Evolutionary conservation across 2,329 filamentous ascomycete species (phyloP).

Genomic region (Alternaria infectoria): DNA sequence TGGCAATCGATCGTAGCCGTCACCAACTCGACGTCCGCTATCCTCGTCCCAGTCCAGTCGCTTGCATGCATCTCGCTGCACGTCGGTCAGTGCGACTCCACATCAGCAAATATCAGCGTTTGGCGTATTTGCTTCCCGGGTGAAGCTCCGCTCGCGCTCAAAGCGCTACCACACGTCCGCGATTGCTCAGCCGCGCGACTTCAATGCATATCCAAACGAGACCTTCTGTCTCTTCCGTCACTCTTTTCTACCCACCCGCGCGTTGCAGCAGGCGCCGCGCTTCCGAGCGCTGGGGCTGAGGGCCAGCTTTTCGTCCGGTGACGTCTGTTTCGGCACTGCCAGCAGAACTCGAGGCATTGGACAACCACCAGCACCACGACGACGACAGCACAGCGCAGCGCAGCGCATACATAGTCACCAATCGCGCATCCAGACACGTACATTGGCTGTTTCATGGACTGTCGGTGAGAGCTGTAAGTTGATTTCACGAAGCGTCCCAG

Average conservation of each 20-base stretch:
- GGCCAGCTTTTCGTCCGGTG: conserved; percentile 19
- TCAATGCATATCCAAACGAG: conserved; percentile 10
- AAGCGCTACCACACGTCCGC: conserved; percentile 3
- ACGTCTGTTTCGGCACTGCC: conserved; percentile 19
- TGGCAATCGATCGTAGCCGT: conserved; percentile 14
- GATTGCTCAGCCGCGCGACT: conserved; percentile 9
- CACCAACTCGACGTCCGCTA: conserved; percentile 9
- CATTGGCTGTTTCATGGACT: conserved; percentile 13
- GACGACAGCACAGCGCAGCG: conserved; percentile 6
- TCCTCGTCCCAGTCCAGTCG: conserved; percentile 10
- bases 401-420: conserved; percentile 20
- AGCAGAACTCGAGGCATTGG: conserved; percentile 18
- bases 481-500: conserved; percentile 18
- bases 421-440: conserved; percentile 18
- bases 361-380: conserved; percentile 16
- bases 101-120: conserved; percentile 8
- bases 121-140: conserved; percentile 7
- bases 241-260: conserved; percentile 12
- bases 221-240: conserved; percentile 11
- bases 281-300: conserved; percentile 24
- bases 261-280: conserved; percentile 16
- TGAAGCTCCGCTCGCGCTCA: conserved; percentile 3
- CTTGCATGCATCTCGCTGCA: conserved; percentile 17
- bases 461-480: conserved; percentile 24
- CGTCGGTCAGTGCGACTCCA: conserved; percentile 13